Evolutionary conservation across 768 basidiomycete species (phyloP), one percentile per base, ranked within the genome.

Genomic region (Steccherinum ochraceum): DNA sequence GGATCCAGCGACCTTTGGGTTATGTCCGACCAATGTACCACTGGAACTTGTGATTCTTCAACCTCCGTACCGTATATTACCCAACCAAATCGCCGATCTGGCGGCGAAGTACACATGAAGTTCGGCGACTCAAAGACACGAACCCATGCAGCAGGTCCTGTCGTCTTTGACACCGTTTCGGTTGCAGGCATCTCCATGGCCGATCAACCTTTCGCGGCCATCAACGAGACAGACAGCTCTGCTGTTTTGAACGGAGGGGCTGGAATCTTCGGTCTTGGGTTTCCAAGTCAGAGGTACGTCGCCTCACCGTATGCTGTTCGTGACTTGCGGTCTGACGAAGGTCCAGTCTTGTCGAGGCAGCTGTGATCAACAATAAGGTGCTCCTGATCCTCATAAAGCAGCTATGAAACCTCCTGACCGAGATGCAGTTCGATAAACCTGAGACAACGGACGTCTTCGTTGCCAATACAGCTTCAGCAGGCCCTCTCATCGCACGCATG

Each of bases 1-100:
- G 87, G 87, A 24, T 89, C 88, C 2, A 82, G 87, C 13, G 87
- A 90, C 62, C 63, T 89, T 3, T 90, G 88, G 88, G 77, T 85
- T 10, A 67, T 83, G 47, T 84, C 85, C 0, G 74, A 79, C 42
- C 65, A 72, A 0, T 89, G 84, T 62, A 65, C 64, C 7, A 62
- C 72, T 0, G 45, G 30, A 10, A 30, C 53, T n/a, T 76, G 73
- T 51, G 72, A 72, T 45, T 52, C 66, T 2, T 66, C 62, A 24
- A 65, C 58, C 0, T 58, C 74, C 0, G 64, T 72, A 12, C 61
- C 79, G 21, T 87, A 84, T 59, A 71, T 77, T 2, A 73, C 75
- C 53, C 50, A 62, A 0, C 57, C 64, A 4, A 81, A 87, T 64
- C 67, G 73, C 23, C 68, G 75, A 16, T 64, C 73, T 0, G 71